Base-by-base conservation (phyloP, 108 stramenopile species). In the Stephanodiscus triporus region DNA sequence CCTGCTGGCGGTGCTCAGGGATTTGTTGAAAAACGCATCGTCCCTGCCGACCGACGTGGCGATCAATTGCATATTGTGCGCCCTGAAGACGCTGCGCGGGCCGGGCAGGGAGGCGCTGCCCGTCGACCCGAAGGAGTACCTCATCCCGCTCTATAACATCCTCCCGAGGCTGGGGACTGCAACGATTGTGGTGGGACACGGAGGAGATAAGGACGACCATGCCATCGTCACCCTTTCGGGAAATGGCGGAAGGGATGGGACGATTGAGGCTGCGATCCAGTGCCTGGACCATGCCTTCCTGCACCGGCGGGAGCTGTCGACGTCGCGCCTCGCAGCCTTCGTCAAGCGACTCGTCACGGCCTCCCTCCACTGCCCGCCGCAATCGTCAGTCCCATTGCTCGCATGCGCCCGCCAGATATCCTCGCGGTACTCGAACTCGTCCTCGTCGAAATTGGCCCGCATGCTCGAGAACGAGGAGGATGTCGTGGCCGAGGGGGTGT, bases 401-500 rank as follows among this genome's bases (percentile, higher is more conserved):
- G 92, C 92, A 2, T 84, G 88, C 43, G 85, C 87, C 10, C 81
- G 95, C 29, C 89, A 91, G 73, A 59, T 96, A 26, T 42, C 87
- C 4, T 84, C 85, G 24, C 84, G 91, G 17, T 96, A 96, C 78
- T 76, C 88, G 11, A 62, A 81, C 10, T 80, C 74, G 0, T 32
- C 77, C 2, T 72, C 65, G 22, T 78, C 70, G 20, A 78, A 78
- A 61, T 50, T 83, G 9, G 82, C 84, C 2, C 89, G 84, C 29
- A 65, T 96, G 54, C 84, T 96, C 17, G 95, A 96, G 63, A 92
- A 87, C 58, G 95, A 96, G 78, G 84, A 89, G 14, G 95, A 96
- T 60, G 82, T 91, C 11, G 85, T 92, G 29, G 89, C 92, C 34
- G 83, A 88, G 29, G 91, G 92, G 45, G 68, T 84, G 34, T 90